Base-by-base conservation (phyloP, 176 grass and related monocot genomes). In the Tillandsia leiboldiana region DNA sequence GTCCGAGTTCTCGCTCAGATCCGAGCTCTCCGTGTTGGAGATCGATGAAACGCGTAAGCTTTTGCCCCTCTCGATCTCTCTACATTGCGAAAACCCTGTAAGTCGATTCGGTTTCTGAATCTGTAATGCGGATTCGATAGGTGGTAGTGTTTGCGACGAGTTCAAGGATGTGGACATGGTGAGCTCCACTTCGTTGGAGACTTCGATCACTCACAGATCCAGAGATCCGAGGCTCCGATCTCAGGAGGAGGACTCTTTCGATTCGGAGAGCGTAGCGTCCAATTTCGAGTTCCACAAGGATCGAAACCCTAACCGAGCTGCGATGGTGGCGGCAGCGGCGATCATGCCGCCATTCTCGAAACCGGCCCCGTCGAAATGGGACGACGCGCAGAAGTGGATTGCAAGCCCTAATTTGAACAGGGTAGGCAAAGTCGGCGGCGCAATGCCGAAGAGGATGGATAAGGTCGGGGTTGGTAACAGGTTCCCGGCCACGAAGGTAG, bases 301-400 rank as follows among this genome's bases (percentile, higher is more conserved):
- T 69, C 78, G 77, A 10, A 77, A 77, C 3, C 62, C 48, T 18
- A 61, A 22, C 18, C 56, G 56, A 20, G 23, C 70, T 0, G 74
- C 78, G 12, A 78, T 81, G 12, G 77, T 82, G 0, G 69, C 17
- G 4, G 69, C 79, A 0, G 18, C 87, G 0, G 63, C 78, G 29
- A 59, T 74, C 0, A 80, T 94, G 48, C 84, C 87, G 12, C 82
- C 84, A 0, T 99, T 90, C 76, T 94, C 90, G 57, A 94, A 90
- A 74, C 84, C 66, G 11, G 84, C 87, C 11, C 87, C 95, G 11
- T 99, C 95, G 2, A 99, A 99, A 79, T 99, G 95, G 95, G 95
- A 91, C 6, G 78, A 99, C 77, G 95, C 95, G 0, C 95, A 99
- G 68, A 99, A 99, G 72, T 99, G 95, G 95, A 99, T 99, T 5